A percentile compares a stretch with the other conserved stretches of the same genome.
These are phyloP conservation scores for Apiotrichum siamense DNA, from an alignment of 1,284 basidiomycete genomes.

Conservation along the genomic window DNA sequence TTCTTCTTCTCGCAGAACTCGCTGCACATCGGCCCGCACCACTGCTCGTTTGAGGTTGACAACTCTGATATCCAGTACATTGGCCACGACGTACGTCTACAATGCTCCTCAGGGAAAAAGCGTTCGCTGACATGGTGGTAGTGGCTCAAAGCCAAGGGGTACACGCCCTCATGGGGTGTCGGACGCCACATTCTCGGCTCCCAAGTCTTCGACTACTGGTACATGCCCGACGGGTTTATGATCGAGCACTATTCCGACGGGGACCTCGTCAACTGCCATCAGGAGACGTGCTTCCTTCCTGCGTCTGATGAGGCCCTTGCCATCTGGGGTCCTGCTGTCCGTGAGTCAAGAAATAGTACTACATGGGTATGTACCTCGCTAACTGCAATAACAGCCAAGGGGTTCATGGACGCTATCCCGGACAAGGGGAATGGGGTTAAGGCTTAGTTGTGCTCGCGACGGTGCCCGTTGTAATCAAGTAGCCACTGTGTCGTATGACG, in stretches of 20 bases:
- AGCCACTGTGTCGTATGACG: not conserved
- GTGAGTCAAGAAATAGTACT: too few species aligned
- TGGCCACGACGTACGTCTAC: too few species aligned
- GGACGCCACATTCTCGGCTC: constrained; percentile 26
- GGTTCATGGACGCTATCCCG: not conserved
- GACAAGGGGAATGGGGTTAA: not conserved
- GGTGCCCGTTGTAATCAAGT: not conserved
- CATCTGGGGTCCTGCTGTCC: constrained; percentile 15
- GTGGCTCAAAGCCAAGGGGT: constrained; percentile 20
- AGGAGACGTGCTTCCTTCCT: not conserved
- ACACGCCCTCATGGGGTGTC: constrained; percentile 21
- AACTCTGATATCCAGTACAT: constrained; percentile 22
- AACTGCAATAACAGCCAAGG: not conserved
- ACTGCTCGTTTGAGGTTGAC: constrained; percentile 23
- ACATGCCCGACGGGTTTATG: constrained; percentile 21
- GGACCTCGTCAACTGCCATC: constrained; percentile 21
- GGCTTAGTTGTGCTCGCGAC: too few species aligned
- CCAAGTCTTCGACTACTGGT: constrained; percentile 30
- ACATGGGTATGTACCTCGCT: too few species aligned
- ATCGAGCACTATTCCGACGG: constrained; percentile 27
- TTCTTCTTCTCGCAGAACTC: constrained; percentile 20
- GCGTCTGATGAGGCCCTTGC: constrained; percentile 8
- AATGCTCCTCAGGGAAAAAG: too few species aligned
- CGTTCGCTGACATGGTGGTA: too few species aligned
- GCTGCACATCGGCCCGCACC: constrained; percentile 12